Evolutionary conservation across 2,329 filamentous ascomycete genomes (phyloP), one percentile per base, ranked within the genome.

Genomic region (Talaromyces sp.): DNA sequence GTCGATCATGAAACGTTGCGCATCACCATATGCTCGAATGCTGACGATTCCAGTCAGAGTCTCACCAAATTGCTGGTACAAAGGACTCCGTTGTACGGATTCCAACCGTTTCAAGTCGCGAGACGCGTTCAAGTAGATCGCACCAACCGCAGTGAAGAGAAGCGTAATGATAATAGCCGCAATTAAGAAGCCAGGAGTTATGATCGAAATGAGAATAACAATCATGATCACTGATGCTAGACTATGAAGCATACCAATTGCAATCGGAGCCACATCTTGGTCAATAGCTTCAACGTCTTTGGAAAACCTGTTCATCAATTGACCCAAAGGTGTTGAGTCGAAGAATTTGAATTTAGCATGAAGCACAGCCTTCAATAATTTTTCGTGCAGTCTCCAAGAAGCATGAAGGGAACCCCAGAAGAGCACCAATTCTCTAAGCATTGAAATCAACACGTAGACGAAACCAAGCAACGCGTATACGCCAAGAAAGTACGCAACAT

Each of bases 41-140:
- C 95, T 99, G 3, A 94, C 96, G 77, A 99, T 95, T 33, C 95
- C 95, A 60, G 89, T 92, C 19, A 99, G 81, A 0, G 96, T 98
- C 81, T 99, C 95, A 68, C 95, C 94, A 70, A 99, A 99, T 71
- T 98, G 95, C 77, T 99, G 95, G 80, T 97, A 99, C 7, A 99
- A 82, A 1, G 95, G 95, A 76, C 93, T 98, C 73, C 94, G 87
- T 76, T 97, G 92, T 1, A 98, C 88, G 7, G 94, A 97, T 76
- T 99, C 96, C 7, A 99, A 82, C 58, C 95, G 88, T 82, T 99
- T 99, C 63, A 99, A 84, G 74, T 98, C 95, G 68, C 94, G 88
- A n/a, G 95, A 98, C 0, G 94, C 90, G 70, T 89, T 89, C 56
- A 99, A 86, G 77, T 99, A 99, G 74, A 98, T 92, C 48, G 87